A percentile compares a stretch with the other conserved stretches of the same genome.
Conservation (phyloP, 768 basidiomycete genomes). For the Heimioporus sp. region DNA sequence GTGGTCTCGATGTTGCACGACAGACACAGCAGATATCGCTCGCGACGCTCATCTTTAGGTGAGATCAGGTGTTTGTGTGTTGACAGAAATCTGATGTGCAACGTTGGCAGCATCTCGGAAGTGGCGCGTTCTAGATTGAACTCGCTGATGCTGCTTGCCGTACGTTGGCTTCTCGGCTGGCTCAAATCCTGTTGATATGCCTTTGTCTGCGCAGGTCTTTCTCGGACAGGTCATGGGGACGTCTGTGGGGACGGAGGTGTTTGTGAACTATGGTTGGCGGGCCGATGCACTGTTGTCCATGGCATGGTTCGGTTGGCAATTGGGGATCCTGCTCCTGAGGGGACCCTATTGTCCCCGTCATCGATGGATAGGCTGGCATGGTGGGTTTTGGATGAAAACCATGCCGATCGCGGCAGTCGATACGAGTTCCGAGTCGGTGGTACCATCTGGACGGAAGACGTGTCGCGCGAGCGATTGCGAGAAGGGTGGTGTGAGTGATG, state of each 20-base stretch:
- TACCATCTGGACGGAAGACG: background rate
- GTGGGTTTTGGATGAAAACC: background rate
- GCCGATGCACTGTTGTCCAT: conserved; percentile 55
- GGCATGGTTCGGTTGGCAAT: conserved; percentile 53
- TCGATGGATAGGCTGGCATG: conserved; percentile 53
- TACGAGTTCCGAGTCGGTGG: background rate
- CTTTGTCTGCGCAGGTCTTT: conserved; percentile 41
- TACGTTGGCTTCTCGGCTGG: conserved; percentile 27
- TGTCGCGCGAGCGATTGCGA: background rate
- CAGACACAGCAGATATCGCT: conserved; percentile 68
- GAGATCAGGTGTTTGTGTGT: conserved; percentile 19
- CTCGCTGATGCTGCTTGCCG: conserved; percentile 65
- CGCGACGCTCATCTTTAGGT: conserved; percentile 51
- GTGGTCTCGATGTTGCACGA: conserved; percentile 66
- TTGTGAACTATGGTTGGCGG: conserved; percentile 65
- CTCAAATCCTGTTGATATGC: background rate
- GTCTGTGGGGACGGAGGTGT: conserved; percentile 68
- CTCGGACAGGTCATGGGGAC: conserved; percentile 82
- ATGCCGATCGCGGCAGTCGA: no score
- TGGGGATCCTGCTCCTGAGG: conserved; percentile 56
- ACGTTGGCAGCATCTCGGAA: conserved; percentile 26
- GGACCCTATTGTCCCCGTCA: conserved; percentile 50
- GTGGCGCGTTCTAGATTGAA: conserved; percentile 67
- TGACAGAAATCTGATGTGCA: background rate
- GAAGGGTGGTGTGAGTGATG: background rate